A percentile compares a stretch with the other conserved stretches of the same genome.
phyloP scores from a whole-genome alignment of 805 yeast genomes.

The Lachancea fermentati region DNA sequence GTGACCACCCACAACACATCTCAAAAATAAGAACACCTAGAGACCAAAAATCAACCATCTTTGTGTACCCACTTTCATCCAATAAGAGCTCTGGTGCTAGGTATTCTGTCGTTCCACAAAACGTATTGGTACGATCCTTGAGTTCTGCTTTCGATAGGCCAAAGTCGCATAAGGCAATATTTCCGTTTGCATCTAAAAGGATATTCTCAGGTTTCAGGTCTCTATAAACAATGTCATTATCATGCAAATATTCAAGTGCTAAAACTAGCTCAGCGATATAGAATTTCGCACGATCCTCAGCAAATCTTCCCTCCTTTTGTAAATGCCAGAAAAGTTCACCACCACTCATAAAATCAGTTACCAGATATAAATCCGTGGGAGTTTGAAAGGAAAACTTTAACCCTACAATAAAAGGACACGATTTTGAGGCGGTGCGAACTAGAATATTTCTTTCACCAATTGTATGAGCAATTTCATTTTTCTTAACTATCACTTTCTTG shows the following conservation, averaged over 20 bases:
- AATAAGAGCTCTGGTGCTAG: constrained; percentile 93
- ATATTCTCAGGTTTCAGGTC: constrained; percentile 97
- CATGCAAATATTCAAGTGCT: constrained; percentile 91
- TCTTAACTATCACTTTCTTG: constrained; percentile 90
- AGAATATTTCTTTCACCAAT: constrained; percentile 94
- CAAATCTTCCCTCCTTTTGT: constrained; percentile 92
- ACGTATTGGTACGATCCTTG: constrained; percentile 87
- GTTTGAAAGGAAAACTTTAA: constrained; percentile 96
- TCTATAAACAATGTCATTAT: constrained; percentile 92
- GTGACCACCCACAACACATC: constrained; percentile 99
- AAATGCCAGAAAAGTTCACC: constrained; percentile 96
- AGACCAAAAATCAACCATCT: constrained; percentile 99
- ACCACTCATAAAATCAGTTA: constrained; percentile 97
- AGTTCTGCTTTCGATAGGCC: constrained; percentile 93
- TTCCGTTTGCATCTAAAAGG: constrained; percentile 92
- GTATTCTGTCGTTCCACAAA: constrained; percentile 98
- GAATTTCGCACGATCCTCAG: constrained; percentile 91
- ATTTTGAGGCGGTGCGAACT: constrained; percentile 85
- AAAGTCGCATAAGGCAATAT: constrained; percentile 94
- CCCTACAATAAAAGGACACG: constrained; percentile 91
- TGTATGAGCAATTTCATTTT: constrained; percentile 97
- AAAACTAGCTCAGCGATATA: constrained; percentile 93
- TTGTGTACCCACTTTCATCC: constrained; percentile 95
- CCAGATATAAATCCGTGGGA: constrained; percentile 83
- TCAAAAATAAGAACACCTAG: constrained; percentile 94